These are phyloP conservation scores for Nicotiana noctiflora DNA, from an alignment of 257 asterid species.

Conservation along the genomic window DNA sequence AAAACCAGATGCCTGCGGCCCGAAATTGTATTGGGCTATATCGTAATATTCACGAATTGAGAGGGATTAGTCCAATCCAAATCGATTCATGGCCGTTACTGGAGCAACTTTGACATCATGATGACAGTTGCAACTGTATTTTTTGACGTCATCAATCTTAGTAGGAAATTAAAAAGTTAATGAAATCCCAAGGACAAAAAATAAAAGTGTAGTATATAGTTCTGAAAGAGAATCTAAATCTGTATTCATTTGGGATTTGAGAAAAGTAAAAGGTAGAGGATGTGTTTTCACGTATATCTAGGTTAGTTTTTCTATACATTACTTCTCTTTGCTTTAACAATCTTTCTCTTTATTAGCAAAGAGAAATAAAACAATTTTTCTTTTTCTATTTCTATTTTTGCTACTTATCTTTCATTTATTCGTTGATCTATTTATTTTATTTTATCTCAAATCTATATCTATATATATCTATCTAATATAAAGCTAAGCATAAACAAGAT, in stretches of 20 bases:
- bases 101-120: too few relatives aligned
- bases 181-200: conserved; percentile 1
- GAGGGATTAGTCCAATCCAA: too few relatives aligned
- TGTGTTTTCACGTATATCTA: conserved; percentile 1
- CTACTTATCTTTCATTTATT: neutral
- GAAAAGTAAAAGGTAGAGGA: conserved; percentile 2
- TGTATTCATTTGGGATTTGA: conserved; percentile 1
- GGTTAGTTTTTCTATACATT: neutral
- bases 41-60: too few relatives aligned
- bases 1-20: too few relatives aligned
- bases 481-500: too few relatives aligned
- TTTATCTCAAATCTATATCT: neutral
- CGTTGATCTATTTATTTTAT: neutral
- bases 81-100: too few relatives aligned
- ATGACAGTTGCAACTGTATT: too few relatives aligned
- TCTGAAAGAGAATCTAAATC: neutral
- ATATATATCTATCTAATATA: too few relatives aligned
- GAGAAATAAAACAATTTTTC: neutral
- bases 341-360: too few relatives aligned
- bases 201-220: neutral
- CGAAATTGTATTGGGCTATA: too few relatives aligned
- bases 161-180: neutral
- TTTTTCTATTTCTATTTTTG: neutral
- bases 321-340: neutral
- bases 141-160: too few relatives aligned